Percentiles rank a stretch among this genome's conserved stretches.
These are phyloP conservation scores for Candida tammaniensis DNA, from an alignment of 805 yeast genomes.

Conservation along the genomic window DNA sequence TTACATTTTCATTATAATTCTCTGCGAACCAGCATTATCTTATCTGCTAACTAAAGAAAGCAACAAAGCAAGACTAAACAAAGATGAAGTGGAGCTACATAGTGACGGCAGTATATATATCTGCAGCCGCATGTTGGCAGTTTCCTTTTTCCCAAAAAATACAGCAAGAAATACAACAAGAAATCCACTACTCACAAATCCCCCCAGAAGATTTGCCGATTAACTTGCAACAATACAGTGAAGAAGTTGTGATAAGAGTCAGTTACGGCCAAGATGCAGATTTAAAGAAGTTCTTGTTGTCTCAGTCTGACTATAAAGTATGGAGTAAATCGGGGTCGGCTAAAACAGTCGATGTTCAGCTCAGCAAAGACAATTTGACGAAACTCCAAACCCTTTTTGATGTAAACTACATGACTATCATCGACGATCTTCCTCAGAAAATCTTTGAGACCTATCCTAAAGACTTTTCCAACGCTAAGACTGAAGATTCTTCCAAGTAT, in stretches of 20 bases:
- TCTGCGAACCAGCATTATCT: no score
- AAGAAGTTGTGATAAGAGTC: constrained; percentile 46
- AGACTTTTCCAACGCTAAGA: constrained; percentile 4
- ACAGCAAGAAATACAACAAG: background rate
- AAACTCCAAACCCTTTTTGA: constrained; percentile 7
- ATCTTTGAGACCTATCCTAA: constrained; percentile 55
- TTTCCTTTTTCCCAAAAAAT: constrained; percentile 1
- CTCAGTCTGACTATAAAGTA: constrained; percentile 4
- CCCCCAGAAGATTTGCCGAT: constrained; percentile 24
- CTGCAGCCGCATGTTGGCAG: constrained; percentile 1
- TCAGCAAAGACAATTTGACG: constrained; percentile 6
- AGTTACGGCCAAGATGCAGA: constrained; percentile 18
- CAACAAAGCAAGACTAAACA: no score
- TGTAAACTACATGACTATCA: constrained; percentile 40
- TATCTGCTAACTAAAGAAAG: no score
- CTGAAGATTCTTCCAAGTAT: constrained; percentile 5
- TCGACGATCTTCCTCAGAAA: constrained; percentile 56
- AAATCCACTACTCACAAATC: constrained; percentile 9
- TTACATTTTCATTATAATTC: no score
- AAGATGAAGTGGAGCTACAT: no score
- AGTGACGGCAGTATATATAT: no score
- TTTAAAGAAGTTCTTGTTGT: constrained; percentile 17
- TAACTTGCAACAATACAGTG: constrained; percentile 36
- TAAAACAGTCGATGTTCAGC: constrained; percentile 16
- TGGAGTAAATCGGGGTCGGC: constrained; percentile 11